Evolutionary conservation across 768 basidiomycete genomes (phyloP), one percentile per base, ranked within the genome.

Genomic region (Epithele typhae): DNA sequence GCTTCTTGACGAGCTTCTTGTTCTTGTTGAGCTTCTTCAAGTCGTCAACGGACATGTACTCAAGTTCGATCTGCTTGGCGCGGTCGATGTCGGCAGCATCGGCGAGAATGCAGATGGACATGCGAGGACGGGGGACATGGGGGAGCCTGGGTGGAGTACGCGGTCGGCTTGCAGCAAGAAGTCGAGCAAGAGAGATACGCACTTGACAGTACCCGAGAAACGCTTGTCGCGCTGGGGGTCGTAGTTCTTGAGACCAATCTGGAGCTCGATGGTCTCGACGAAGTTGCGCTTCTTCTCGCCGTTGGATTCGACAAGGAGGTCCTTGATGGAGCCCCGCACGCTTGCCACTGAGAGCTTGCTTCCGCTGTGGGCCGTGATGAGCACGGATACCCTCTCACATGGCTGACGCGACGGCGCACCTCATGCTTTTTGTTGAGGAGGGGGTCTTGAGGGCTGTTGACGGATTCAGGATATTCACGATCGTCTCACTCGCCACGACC

Each of bases 1-100:
- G 89, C 77, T 96, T 96, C 81, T 98, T 99, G 65, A 98, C 96
- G 53, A 99, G 90, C 76, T 99, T 99, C 80, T 99, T 98, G 82
- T 98, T 99, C 77, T 96, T 95, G 86, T 95, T 96, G 56, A 97
- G 81, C 72, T 99, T 99, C 74, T 99, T 98, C 73, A 98, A 77
- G 73, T 99, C 96, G 60, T 98, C 96, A 58, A 97, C 96, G 56
- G 92, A 94, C 93, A 95, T 96, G 77, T 97, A 96, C 68, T 94
- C 93, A 59, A 97, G 83, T 61, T 93, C 90, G 52, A 96, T 94
- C 70, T 92, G 89, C 77, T 97, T 97, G 43, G 93, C 93, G 64
- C 92, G 86, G 72, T 99, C 96, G 67, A 98, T 96, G 73, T 99
- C 96, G 64, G 86, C 86, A 22, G 95, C 96, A 73, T 99, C 96